Conservation (phyloP, 2,329 filamentous ascomycete species). For the Setomelanomma holmii region DNA sequence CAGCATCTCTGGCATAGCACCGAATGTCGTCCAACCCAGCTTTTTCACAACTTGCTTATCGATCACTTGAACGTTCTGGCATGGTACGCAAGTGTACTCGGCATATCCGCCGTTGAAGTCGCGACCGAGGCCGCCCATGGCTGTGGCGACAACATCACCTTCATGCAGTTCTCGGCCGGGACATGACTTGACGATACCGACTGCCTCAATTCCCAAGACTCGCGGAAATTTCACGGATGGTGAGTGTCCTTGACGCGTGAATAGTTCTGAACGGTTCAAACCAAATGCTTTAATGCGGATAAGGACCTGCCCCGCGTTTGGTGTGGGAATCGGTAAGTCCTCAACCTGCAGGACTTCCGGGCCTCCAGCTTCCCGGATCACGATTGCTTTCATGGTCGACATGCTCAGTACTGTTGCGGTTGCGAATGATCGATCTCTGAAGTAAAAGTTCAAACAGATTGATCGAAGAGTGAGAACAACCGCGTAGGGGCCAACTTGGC, state of each 20-base stretch:
- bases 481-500: background rate
- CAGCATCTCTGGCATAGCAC: constrained; percentile 60
- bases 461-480: background rate
- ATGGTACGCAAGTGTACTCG: constrained; percentile 57
- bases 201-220: constrained; percentile 57
- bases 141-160: constrained; percentile 55
- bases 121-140: constrained; percentile 59
- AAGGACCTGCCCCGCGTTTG: constrained; percentile 49
- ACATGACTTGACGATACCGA: constrained; percentile 51
- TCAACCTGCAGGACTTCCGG: constrained; percentile 52
- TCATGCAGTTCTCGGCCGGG: constrained; percentile 46
- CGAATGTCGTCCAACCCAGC: constrained; percentile 53
- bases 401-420: too few relatives aligned
- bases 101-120: constrained; percentile 59
- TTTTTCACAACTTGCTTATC: background rate
- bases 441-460: background rate
- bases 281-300: constrained; percentile 55
- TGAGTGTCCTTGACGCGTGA: constrained; percentile 56
- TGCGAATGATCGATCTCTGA: too few relatives aligned
- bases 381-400: constrained; percentile 54
- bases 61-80: constrained; percentile 13
- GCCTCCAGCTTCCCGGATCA: constrained; percentile 50
- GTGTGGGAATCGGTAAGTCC: constrained; percentile 48
- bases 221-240: constrained; percentile 18
- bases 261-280: constrained; percentile 57